Conservation (phyloP, 257 asterid genomes). For the Solanum ossicruentum region DNA sequence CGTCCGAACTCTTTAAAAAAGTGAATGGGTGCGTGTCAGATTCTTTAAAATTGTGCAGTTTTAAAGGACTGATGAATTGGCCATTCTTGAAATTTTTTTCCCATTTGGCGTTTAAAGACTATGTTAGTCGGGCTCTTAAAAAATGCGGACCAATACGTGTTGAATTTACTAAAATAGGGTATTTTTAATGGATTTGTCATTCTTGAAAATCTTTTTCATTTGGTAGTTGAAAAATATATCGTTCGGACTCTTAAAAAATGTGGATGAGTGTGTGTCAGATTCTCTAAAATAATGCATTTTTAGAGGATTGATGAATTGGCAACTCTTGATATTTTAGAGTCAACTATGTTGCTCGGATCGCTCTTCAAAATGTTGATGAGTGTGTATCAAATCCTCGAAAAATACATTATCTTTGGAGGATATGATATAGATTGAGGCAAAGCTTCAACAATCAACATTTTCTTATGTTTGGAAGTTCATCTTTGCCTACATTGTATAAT, state of each 20-base stretch:
- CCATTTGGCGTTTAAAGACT: neutral
- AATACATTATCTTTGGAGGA: neutral
- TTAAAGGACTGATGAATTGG: neutral
- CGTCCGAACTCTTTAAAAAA: neutral
- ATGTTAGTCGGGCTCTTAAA: neutral
- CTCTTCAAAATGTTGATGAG: neutral
- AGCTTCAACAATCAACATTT: neutral
- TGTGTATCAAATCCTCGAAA: neutral
- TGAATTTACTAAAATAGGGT: neutral
- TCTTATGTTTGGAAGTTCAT: neutral
- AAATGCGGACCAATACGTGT: neutral
- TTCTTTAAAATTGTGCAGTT: neutral
- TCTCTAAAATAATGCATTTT: neutral
- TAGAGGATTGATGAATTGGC: neutral
- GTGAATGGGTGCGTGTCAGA: accelerated
- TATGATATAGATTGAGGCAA: neutral
- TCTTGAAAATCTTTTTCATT: neutral
- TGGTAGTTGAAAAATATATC: neutral
- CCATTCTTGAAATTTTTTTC: neutral
- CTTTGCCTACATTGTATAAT: neutral
- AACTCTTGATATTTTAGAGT: neutral
- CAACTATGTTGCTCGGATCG: neutral
- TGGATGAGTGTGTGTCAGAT: neutral
- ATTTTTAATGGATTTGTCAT: neutral
- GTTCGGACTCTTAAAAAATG: neutral